Evolutionary conservation across 495 filamentous ascomycete genomes (phyloP).

Genomic region (Talaromyces thailandensis): DNA sequence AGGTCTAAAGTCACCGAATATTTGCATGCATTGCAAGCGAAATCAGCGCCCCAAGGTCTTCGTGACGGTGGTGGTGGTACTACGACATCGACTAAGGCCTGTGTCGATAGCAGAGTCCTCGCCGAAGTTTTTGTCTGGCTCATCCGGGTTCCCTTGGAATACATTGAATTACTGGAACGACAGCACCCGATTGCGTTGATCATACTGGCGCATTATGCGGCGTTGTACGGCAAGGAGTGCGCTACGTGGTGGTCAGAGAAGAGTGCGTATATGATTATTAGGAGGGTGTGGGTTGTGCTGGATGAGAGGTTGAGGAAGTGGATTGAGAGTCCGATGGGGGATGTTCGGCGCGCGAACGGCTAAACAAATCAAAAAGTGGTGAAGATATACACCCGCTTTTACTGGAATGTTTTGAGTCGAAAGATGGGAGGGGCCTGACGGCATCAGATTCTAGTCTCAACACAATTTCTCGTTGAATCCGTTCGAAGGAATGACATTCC

Average conservation of each 20-base stretch:
- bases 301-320: neutral
- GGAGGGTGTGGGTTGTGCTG: neutral
- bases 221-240: conserved; percentile 24
- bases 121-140: conserved; percentile 32
- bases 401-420: too few relatives aligned
- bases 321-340: conserved; percentile 3
- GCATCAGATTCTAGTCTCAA: too few relatives aligned
- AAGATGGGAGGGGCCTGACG: too few relatives aligned
- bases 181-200: conserved; percentile 25
- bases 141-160: conserved; percentile 19
- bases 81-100: neutral
- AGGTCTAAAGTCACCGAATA: neutral
- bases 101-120: conserved; percentile 3
- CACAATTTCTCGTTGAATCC: too few relatives aligned
- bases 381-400: too few relatives aligned
- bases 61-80: neutral
- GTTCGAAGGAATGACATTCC: too few relatives aligned
- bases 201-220: conserved; percentile 32
- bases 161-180: conserved; percentile 20
- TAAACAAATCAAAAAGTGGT: neutral
- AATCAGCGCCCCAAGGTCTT: neutral
- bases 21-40: neutral
- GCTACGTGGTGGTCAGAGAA: conserved; percentile 32
- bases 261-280: neutral
- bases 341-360: neutral